These are phyloP conservation scores for Jacaranda copaia DNA, from an alignment of 257 asterid genomes.

Conservation along the genomic window DNA sequence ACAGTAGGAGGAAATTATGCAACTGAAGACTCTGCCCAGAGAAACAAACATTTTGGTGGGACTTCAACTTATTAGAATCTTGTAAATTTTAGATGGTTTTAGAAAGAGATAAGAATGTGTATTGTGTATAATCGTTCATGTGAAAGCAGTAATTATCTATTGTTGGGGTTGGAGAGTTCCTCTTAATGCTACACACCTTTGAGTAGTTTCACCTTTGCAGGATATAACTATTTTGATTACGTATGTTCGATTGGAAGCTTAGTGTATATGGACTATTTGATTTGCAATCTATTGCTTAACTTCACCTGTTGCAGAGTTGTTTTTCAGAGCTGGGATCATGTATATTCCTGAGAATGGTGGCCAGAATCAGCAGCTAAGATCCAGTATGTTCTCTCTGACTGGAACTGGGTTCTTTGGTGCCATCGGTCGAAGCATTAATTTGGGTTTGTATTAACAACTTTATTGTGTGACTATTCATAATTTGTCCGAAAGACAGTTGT, in stretches of 20 bases:
- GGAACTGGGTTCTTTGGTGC: slow-evolving; percentile 89
- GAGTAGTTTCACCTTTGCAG: not conserved
- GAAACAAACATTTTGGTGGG: not conserved
- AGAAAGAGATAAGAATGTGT: not conserved
- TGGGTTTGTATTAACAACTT: slow-evolving; percentile 55
- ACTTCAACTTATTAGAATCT: not conserved
- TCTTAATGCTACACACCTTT: not conserved
- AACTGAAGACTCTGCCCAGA: not conserved
- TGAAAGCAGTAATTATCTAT: not conserved
- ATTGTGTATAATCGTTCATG: too few species aligned
- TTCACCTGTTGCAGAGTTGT: slow-evolving; percentile 68
- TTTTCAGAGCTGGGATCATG: slow-evolving; percentile 97
- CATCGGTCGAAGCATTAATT: slow-evolving; percentile 83
- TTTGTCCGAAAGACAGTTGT: slow-evolving; percentile 6
- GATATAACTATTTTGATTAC: not conserved
- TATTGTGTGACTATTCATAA: not conserved
- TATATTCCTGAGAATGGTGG: slow-evolving; percentile 63
- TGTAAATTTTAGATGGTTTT: not conserved
- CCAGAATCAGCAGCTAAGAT: slow-evolving; percentile 56
- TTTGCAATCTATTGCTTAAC: slow-evolving; percentile 60
- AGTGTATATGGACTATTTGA: slow-evolving; percentile 15
- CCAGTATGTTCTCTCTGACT: slow-evolving; percentile 79
- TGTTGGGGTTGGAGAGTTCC: not conserved
- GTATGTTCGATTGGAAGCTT: not conserved
- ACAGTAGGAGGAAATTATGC: not conserved